Base-by-base conservation (phyloP, 495 filamentous ascomycete genomes). In the Neurospora tetrasperma region DNA sequence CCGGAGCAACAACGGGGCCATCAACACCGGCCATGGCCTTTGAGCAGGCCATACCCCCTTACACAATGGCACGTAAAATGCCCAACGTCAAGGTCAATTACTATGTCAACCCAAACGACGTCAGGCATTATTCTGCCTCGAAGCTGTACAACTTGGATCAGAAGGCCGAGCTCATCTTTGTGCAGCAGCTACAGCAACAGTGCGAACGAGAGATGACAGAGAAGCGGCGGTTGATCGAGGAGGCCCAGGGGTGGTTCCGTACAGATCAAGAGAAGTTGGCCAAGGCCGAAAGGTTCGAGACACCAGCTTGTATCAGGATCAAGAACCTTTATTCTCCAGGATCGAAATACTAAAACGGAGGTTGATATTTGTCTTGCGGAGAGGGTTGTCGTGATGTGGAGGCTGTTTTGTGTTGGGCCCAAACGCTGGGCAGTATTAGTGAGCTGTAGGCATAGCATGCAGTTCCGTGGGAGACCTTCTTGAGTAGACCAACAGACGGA, bases 241-340 rank as follows among this genome's bases (percentile, higher is more conserved):
- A 92, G 41, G 94, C 96, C 3, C 89, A 92, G 77, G 95, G 96
- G 14, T 97, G 93, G 92, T 94, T 98, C 77, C 93, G 88, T 82
- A 87, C 86, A 48, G 93, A 97, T 79, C 83, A 85, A 42, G 90
- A 90, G 71, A 93, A 93, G 86, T 88, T 97, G 89, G 81, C 80
- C 71, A 71, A 83, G 43, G 85, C 85, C 1, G 77, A 80, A 2
- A 71, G 76, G 4, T 84, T 78, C 44, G 77, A 83, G 66, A 84
- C 81, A 82, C 75, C 75, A 7, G 76, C 78, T 5, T 86, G 85
- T 73, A 74, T 76, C 66, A 78, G 83, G 48, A 73, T 85, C 72
- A 78, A 82, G 40, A 75, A 66, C 54, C 42, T 81, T 66, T 66
- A 66, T 18, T 27, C 54, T 7, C 27, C 54, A 38, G 54, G 54